Conservation (phyloP, 495 filamentous ascomycete genomes). For the Penicillium desertorum region DNA sequence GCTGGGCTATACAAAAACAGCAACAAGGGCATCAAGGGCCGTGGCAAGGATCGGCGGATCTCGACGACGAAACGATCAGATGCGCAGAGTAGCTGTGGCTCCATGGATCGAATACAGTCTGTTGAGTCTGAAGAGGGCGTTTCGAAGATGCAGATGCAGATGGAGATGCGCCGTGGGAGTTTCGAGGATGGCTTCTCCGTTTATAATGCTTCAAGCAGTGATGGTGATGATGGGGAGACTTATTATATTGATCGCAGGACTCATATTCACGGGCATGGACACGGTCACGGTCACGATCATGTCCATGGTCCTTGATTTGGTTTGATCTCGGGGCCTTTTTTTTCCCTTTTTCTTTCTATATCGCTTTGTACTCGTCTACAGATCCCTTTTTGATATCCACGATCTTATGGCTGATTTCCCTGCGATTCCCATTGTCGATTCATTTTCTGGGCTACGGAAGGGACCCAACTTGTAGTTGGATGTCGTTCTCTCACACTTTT, state of each 20-base stretch:
- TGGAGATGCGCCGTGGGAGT: slow-evolving; percentile 25
- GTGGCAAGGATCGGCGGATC: slow-evolving; percentile 73
- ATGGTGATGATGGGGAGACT: slow-evolving; percentile 34
- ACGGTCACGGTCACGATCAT: not conserved
- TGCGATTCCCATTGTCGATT: not conserved
- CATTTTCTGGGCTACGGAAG: not conserved
- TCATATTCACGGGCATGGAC: slow-evolving; percentile 9
- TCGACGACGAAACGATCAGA: slow-evolving; percentile 34
- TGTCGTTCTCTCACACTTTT: not conserved
- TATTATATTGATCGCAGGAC: slow-evolving; percentile 35
- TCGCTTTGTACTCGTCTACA: not conserved
- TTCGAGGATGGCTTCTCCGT: slow-evolving; percentile 34
- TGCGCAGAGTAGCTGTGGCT: not conserved
- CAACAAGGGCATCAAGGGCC: slow-evolving; percentile 91
- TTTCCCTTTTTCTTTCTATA: not conserved
- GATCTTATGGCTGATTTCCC: not conserved
- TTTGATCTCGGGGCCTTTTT: not conserved
- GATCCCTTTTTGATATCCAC: slow-evolving; percentile 5
- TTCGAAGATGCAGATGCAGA: slow-evolving; percentile 8
- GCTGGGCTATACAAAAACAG: slow-evolving; percentile 87
- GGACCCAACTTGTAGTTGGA: not conserved
- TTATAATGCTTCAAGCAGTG: slow-evolving; percentile 39
- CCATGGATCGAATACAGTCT: slow-evolving; percentile 22
- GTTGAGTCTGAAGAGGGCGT: slow-evolving; percentile 31
- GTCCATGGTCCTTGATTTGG: not conserved